Evolutionary conservation across 2,329 filamentous ascomycete species (phyloP), one percentile per base, ranked within the genome.

Genomic region (Colletotrichum viniferum): DNA sequence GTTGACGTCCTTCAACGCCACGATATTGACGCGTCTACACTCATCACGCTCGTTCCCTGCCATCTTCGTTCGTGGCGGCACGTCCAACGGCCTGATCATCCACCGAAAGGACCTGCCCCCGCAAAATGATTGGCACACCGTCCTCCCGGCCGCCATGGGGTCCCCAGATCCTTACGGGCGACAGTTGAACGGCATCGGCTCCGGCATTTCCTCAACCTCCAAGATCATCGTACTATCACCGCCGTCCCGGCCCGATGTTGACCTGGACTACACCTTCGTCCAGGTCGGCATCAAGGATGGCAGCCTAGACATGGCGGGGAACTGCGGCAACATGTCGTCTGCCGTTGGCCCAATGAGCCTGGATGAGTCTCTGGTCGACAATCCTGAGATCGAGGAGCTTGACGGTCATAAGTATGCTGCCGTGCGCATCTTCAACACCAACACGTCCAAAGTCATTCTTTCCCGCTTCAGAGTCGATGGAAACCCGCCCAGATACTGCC

Each of bases 251-350:
- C 75, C 80, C 3, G 87, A 86, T 32, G 87, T 85, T 1, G 88
- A 92, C 77, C 83, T 92, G 16, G 89, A 92, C 71, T 93, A 91
- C 77, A 92, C 90, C 0, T 93, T 93, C 77, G 87, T 90, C 1
- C 88, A 89, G 21, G 83, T 92, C 16, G 90, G 90, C 1, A 87
- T 92, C 62, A 87, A 88, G 73, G 85, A 89, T 75, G 82, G 84
- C 5, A 84, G 87, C 68, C 85, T 92, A 3, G 91, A 92, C 7
- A 87, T 89, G 74, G 88, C 58, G 16, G 58, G 58, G 7, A 61
- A 61, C 30, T 32, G 58, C 28, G 28, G 58, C 58, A 92, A 92
- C 78, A 90, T 93, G 88, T 61, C 58, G 14, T 61, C 58, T 26
- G 58, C 58, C 10, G 58, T 61, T 34, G 91, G 90, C 0, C 90